phyloP scores from a whole-genome alignment of 2,329 filamentous ascomycete species.

The Arthrinium phaeospermum region DNA sequence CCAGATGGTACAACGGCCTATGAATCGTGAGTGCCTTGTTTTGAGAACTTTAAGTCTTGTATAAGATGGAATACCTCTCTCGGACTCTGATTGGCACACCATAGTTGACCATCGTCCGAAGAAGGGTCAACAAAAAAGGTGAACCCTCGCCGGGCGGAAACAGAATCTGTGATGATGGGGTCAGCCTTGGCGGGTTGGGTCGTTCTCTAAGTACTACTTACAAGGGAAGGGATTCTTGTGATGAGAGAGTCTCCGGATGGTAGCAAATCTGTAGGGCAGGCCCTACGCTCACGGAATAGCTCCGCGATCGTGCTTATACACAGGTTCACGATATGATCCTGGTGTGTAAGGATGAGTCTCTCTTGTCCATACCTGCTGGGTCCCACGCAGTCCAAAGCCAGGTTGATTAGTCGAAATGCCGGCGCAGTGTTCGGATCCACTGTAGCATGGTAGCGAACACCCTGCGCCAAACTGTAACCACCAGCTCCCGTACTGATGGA shows the following conservation, averaged over 20 bases:
- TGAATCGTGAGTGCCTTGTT: too few relatives aligned
- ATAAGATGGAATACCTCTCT: neutral
- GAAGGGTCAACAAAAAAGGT: neutral
- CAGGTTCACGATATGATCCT: neutral
- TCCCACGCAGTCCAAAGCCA: too few relatives aligned
- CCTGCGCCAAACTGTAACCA: too few relatives aligned
- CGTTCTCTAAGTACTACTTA: neutral
- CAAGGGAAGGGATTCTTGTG: neutral
- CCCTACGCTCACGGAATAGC: neutral
- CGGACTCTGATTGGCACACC: neutral
- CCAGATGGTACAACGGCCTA: too few relatives aligned
- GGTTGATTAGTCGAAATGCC: too few relatives aligned
- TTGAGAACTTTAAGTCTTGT: too few relatives aligned
- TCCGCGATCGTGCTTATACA: neutral
- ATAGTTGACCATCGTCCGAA: neutral
- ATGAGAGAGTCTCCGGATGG: neutral
- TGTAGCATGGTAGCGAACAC: too few relatives aligned
- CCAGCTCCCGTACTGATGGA: too few relatives aligned
- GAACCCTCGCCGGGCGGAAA: neutral
- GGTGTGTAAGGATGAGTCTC: neutral
- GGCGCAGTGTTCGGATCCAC: too few relatives aligned
- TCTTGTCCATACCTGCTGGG: too few relatives aligned
- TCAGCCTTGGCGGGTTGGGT: too few relatives aligned
- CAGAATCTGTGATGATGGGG: neutral
- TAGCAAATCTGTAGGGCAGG: neutral